phyloP scores from a whole-genome alignment of 495 filamentous ascomycete genomes.

The Pseudevernia furfuracea region DNA sequence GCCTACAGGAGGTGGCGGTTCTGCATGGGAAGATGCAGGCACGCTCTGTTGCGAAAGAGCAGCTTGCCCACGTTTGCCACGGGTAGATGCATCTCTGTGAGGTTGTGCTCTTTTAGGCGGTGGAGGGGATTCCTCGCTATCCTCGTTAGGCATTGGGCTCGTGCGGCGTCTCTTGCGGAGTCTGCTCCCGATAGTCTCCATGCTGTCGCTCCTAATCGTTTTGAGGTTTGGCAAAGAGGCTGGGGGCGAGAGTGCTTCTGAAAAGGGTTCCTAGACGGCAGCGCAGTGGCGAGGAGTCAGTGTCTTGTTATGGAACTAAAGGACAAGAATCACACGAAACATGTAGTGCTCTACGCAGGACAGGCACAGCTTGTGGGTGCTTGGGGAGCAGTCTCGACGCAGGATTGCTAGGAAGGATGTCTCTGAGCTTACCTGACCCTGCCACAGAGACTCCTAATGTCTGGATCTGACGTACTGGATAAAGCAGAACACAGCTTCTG shows the following conservation, averaged over 20 bases:
- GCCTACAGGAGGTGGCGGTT: not conserved
- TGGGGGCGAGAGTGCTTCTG: not conserved
- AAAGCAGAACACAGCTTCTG: not conserved
- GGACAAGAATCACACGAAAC: not conserved
- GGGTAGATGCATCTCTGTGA: slow-evolving; percentile 3
- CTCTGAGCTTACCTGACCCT: not conserved
- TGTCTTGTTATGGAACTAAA: not conserved
- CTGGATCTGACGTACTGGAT: not conserved
- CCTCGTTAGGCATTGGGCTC: slow-evolving; percentile 10
- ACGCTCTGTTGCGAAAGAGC: not conserved
- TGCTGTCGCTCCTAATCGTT: not conserved
- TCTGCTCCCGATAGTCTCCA: slow-evolving; percentile 18
- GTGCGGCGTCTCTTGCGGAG: slow-evolving; percentile 23
- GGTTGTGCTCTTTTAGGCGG: slow-evolving; percentile 15
- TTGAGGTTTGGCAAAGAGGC: not conserved
- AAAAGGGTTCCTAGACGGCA: not conserved
- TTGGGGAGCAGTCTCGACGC: not conserved
- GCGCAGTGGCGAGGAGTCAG: not conserved
- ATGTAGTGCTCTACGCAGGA: not conserved
- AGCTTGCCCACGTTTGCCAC: slow-evolving; percentile 1
- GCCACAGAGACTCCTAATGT: not conserved
- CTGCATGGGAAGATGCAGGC: not conserved
- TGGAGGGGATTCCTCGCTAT: slow-evolving; percentile 3
- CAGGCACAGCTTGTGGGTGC: not conserved
- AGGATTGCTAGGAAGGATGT: not conserved